Evolutionary conservation across 2,329 filamentous ascomycete species (phyloP), one percentile per base, ranked within the genome.

Genomic region (Paracoccidioides brasiliensis): DNA sequence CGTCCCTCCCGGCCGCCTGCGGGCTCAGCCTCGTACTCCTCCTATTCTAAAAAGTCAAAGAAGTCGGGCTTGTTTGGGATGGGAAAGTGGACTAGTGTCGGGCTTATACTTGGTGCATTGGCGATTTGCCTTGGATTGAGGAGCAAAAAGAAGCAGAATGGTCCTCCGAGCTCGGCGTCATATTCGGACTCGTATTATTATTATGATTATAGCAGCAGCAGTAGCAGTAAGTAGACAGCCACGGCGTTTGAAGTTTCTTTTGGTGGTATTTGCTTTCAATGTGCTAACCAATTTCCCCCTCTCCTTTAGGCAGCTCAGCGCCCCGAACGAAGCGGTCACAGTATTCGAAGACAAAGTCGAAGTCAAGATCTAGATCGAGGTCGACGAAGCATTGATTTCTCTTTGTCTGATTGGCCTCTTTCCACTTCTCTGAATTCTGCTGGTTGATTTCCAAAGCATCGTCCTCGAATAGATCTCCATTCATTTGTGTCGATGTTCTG

Each of bases 81-180:
- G 56, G 68, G 70, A n/a, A 68, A 67, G 41, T 64, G 68, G 58
- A 72, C 67, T 8, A 72, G 67, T 38, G 64, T 76, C 44, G 72
- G 69, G n/a, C 70, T 72, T 30, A 62, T 72, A 10, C 58, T 76
- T 50, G 73, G 71, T 51, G 71, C 70, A 9, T 59, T 77, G 56
- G 74, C 74, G 9, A 60, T 76, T 15, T 70, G 73, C 46, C 62
- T 77, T 45, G 75, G 75, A 5, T 56, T 77, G 62, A 74, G 70
- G 66, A 69, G 73, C 59, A 68, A 65, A 57, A 67, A 61, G 53
- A 63, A 70, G 28, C 61, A 69, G 30, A 65, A 70, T 14, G 69
- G 72, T 37, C 66, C 69, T 52, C 74, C 73, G 64, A 72, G 66
- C 60, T 63, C 64, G 52, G 69, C 67, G 51, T 68, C 66, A 28